Conservation (phyloP, 1,139 yeast genomes). For the Geotrichum klebahnii region DNA sequence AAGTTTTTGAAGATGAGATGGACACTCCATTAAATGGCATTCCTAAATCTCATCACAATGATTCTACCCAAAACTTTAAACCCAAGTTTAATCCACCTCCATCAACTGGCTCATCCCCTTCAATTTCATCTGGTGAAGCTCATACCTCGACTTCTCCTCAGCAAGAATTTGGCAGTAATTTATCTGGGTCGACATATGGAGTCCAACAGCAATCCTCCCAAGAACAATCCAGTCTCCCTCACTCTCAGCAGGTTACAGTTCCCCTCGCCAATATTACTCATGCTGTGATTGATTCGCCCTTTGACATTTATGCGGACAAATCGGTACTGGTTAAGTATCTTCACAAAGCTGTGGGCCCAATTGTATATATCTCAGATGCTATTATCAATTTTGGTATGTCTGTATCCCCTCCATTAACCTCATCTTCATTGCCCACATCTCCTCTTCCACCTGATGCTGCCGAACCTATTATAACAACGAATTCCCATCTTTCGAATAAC, state of each 20-base stretch:
- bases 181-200: too few species aligned
- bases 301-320: conserved; percentile 9
- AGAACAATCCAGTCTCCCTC: not conserved
- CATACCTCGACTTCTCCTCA: too few species aligned
- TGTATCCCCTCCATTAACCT: conserved; percentile 15
- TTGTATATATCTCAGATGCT: conserved; percentile 14
- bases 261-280: conserved; percentile 4
- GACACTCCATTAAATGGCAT: not conserved
- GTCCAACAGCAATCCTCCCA: too few species aligned
- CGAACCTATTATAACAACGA: too few species aligned
- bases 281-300: conserved; percentile 12
- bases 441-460: not conserved
- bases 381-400: conserved; percentile 17
- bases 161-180: too few species aligned
- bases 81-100: too few species aligned
- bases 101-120: too few species aligned
- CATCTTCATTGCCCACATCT: not conserved
- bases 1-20: conserved; percentile 65
- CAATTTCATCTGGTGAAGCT: too few species aligned
- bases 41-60: not conserved
- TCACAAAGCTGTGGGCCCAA: conserved; percentile 10
- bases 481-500: not conserved
- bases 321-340: conserved; percentile 1
- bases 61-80: too few species aligned
- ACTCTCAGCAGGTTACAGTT: not conserved